These are phyloP conservation scores for Stemphylium beticola DNA, from an alignment of 2,329 filamentous ascomycete genomes.

Conservation along the genomic window DNA sequence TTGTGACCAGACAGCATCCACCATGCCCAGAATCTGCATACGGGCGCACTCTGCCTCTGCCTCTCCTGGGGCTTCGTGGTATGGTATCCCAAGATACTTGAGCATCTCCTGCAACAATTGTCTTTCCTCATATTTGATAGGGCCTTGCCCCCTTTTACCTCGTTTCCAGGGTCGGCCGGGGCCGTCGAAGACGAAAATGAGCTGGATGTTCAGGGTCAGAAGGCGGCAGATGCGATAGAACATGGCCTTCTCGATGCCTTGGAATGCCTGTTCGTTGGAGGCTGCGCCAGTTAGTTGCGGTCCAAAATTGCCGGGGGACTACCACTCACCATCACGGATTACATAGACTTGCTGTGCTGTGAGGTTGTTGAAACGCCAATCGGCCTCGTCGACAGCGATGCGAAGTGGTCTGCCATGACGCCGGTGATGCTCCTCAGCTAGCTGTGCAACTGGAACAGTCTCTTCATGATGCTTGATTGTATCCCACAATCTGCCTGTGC, in stretches of 20 bases:
- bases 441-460: slow-evolving; percentile 43
- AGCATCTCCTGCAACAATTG: slow-evolving; percentile 48
- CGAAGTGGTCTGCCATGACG: slow-evolving; percentile 45
- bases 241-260: slow-evolving; percentile 52
- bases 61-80: slow-evolving; percentile 55
- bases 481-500: slow-evolving; percentile 43
- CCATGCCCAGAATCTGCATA: slow-evolving; percentile 52
- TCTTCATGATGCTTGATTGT: slow-evolving; percentile 47
- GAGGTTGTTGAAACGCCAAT: slow-evolving; percentile 54
- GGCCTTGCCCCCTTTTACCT: slow-evolving; percentile 33
- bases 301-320: not conserved
- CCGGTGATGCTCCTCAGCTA: slow-evolving; percentile 48
- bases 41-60: slow-evolving; percentile 57
- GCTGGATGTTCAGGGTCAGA: slow-evolving; percentile 57
- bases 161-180: slow-evolving; percentile 51
- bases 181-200: slow-evolving; percentile 63
- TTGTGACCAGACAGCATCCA: slow-evolving; percentile 58
- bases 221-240: slow-evolving; percentile 54
- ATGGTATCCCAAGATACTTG: slow-evolving; percentile 49
- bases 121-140: slow-evolving; percentile 43
- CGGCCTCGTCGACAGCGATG: slow-evolving; percentile 54
- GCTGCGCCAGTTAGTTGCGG: slow-evolving; percentile 14
- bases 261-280: slow-evolving; percentile 41
- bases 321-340: slow-evolving; percentile 44
- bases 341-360: slow-evolving; percentile 39